Percentiles rank a stretch among this genome's conserved stretches.
Evolutionary conservation across 208 protist genomes (phyloP).

Genomic region (Trypanosoma melophagium): DNA sequence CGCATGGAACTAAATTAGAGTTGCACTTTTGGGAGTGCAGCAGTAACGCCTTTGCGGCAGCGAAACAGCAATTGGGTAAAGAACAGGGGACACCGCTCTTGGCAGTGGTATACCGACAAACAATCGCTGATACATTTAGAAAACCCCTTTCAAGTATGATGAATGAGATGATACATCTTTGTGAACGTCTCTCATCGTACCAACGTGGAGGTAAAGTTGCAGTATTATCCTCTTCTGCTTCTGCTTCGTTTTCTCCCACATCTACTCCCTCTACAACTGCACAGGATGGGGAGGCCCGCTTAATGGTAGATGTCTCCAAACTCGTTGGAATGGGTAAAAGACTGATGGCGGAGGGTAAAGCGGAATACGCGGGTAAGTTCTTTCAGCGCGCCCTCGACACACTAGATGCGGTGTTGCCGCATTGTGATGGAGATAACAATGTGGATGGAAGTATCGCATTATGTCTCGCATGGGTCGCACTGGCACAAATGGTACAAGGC

Average conservation of each 20-base stretch:
- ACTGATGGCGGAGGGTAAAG: slow-evolving; percentile 53
- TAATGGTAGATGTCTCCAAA: slow-evolving; percentile 76
- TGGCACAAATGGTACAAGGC: slow-evolving; percentile 69
- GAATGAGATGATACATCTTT: slow-evolving; percentile 43
- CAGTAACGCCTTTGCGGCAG: slow-evolving; percentile 42
- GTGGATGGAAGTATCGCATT: slow-evolving; percentile 51
- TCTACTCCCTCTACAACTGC: background rate
- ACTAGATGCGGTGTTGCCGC: slow-evolving; percentile 54
- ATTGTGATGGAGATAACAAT: slow-evolving; percentile 8
- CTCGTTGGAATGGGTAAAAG: slow-evolving; percentile 62
- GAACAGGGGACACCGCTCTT: slow-evolving; percentile 45
- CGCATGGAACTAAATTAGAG: slow-evolving; percentile 27
- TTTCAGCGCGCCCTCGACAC: slow-evolving; percentile 66
- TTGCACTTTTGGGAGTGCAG: slow-evolving; percentile 79
- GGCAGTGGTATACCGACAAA: slow-evolving; percentile 50
- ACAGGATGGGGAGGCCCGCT: background rate
- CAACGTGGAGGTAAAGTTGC: slow-evolving; percentile 30
- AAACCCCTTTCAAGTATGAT: slow-evolving; percentile 25
- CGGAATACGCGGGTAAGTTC: slow-evolving; percentile 78
- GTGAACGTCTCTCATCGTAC: slow-evolving; percentile 57
- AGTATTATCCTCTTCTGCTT: background rate
- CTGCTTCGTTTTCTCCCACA: background rate
- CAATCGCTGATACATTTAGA: slow-evolving; percentile 61
- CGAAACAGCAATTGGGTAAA: slow-evolving; percentile 66
- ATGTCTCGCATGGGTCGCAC: slow-evolving; percentile 62